These are phyloP conservation scores for Angomonas deanei DNA, from an alignment of 208 protist species.

Conservation along the genomic window DNA sequence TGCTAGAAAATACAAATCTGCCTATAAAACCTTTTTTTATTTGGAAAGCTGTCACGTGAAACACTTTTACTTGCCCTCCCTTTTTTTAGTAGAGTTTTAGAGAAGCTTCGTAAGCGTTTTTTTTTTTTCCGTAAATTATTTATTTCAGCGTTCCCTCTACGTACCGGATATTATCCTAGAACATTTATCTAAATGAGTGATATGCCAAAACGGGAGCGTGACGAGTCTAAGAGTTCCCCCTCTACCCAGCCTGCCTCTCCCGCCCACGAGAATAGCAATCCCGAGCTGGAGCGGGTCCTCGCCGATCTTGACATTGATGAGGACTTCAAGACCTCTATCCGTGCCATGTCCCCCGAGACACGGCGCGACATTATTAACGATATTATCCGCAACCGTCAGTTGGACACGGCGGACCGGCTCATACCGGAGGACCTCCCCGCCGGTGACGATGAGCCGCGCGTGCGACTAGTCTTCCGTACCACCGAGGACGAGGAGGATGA, in stretches of 20 bases:
- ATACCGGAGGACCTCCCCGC: neutral
- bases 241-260: no score
- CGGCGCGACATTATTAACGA: slow-evolving; percentile 68
- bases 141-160: neutral
- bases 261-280: slow-evolving; percentile 10
- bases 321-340: slow-evolving; percentile 59
- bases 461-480: neutral
- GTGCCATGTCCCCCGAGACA: slow-evolving; percentile 66
- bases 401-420: neutral
- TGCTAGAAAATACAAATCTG: no score
- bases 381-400: slow-evolving; percentile 49
- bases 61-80: no score
- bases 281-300: slow-evolving; percentile 47
- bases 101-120: neutral
- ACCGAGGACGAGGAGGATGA: neutral
- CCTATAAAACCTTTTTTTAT: no score
- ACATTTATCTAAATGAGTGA: no score
- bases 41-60: no score
- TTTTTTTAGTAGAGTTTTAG: no score
- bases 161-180: no score
- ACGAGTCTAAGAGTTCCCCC: no score
- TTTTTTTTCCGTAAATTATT: neutral
- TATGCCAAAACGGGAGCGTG: no score
- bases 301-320: slow-evolving; percentile 44
- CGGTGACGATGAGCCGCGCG: neutral